phyloP scores from a whole-genome alignment of 306 rosid genomes.

The Rubus parviflorus region DNA sequence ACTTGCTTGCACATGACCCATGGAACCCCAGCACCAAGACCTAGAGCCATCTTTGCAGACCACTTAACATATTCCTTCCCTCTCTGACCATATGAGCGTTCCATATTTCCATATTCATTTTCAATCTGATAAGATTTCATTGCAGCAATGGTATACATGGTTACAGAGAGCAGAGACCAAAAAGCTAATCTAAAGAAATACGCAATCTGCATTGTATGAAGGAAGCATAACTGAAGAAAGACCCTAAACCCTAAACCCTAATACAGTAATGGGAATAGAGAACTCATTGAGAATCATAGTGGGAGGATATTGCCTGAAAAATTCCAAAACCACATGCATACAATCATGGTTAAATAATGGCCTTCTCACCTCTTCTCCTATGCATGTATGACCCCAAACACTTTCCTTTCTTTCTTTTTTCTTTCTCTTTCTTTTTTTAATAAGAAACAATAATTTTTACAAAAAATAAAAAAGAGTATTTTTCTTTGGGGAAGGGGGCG shows the following conservation, averaged over 20 bases:
- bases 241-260: constrained; percentile 10
- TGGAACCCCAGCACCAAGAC: constrained; percentile 92
- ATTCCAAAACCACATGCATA: neutral
- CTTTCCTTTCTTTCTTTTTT: too few species aligned
- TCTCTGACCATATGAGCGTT: constrained; percentile 63
- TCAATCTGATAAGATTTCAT: constrained; percentile 66
- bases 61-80: constrained; percentile 89
- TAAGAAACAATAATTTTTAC: too few species aligned
- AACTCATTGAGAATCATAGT: constrained; percentile 7
- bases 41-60: constrained; percentile 91
- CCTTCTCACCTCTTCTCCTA: neutral
- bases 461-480: too few species aligned
- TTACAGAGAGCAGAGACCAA: constrained; percentile 31
- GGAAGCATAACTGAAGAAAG: constrained; percentile 13
- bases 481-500: neutral
- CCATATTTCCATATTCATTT: constrained; percentile 95
- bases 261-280: neutral
- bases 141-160: constrained; percentile 20
- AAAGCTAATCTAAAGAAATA: constrained; percentile 14
- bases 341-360: neutral
- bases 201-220: constrained; percentile 13
- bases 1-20: constrained; percentile 98
- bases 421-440: too few species aligned
- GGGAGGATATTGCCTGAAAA: constrained; percentile 3
- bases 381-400: constrained; percentile 18